Evolutionary conservation across 2,329 filamentous ascomycete species (phyloP), one percentile per base, ranked within the genome.

Genomic region (Xenosphaeropsis pyriputrescens): DNA sequence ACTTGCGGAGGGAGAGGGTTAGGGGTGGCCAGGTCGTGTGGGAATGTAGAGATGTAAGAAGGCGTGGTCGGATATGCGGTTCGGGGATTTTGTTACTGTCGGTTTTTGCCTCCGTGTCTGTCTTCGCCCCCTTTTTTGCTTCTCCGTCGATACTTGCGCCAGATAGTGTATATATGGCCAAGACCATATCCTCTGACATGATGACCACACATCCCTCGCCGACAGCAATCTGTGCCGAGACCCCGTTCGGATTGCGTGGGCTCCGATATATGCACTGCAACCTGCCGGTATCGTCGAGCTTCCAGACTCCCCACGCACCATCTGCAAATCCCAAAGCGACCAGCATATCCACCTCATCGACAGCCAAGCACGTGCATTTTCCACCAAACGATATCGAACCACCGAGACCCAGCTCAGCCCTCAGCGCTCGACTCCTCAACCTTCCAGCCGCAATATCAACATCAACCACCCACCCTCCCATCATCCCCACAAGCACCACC

Each of bases 41-140:
- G 9, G 88, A 93, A 52, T 76, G 78, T 15, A 95, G 68, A 1
- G 83, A 89, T 6, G 82, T 79, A 19, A 95, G 61, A 19, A 91
- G 66, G 22, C 14, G 26, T n/a, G 31, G 12, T 22, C 38, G 39
- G 7, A 32, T 17, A 13, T 37, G 35, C 12, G 16, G 35, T 3
- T 34, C 19, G 6, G 12, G 39, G 12, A 32, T 12, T 16, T 13
- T 4, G 19, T 30, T 22, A 31, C 19, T 15, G 4, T 32, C 26
- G 2, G 38, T 32, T 6, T 32, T 9, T 31, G 39, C 32, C 19
- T 34, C 30, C 16, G 37, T 38, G 9, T 36, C 29, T 11, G 43
- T 37, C 15, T 26, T 45, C 4, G 44, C 32, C 2, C 18, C n/a
- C 19, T 45, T 41, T 12, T 37, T 32, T 35, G 37, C 38, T 9